Conservation (phyloP, 306 rosid species). For the Alnus glutinosa region DNA sequence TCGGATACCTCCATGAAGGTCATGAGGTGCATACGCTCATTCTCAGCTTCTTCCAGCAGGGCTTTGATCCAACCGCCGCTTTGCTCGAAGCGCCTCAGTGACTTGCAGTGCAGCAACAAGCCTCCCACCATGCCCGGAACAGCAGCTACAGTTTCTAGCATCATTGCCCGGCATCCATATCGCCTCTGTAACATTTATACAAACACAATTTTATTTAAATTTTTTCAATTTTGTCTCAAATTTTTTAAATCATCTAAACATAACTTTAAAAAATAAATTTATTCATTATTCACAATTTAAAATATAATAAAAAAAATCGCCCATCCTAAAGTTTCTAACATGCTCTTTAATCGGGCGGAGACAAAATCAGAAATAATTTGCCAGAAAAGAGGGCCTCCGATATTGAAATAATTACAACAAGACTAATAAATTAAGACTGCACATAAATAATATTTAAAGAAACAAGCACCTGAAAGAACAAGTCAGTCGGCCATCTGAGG, state of each 20-base stretch:
- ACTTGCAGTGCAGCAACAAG: constrained; percentile 62
- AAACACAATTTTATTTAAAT: too few species aligned
- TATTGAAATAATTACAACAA: too few species aligned
- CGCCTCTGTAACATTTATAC: constrained; percentile 45
- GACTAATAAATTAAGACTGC: too few species aligned
- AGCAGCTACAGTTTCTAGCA: constrained; percentile 88
- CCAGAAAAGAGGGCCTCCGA: too few species aligned
- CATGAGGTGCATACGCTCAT: constrained; percentile 85
- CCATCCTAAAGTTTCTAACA: too few species aligned
- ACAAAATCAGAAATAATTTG: too few species aligned
- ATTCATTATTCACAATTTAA: too few species aligned
- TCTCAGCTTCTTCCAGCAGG: constrained; percentile 74
- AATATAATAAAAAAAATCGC: too few species aligned
- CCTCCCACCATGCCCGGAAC: constrained; percentile 91
- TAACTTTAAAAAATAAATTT: too few species aligned
- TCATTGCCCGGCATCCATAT: constrained; percentile 86
- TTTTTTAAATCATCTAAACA: too few species aligned
- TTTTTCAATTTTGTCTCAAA: too few species aligned
- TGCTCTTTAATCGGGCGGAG: too few species aligned
- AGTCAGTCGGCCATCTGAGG: constrained; percentile 61
- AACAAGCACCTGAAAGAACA: constrained; percentile 68
- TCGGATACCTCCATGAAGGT: constrained; percentile 76
- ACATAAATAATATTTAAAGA: not conserved
- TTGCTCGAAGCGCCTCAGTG: constrained; percentile 64
- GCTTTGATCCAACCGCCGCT: constrained; percentile 85